Conservation (phyloP, 345 rosid genomes). For the Aethionema arabicum region DNA sequence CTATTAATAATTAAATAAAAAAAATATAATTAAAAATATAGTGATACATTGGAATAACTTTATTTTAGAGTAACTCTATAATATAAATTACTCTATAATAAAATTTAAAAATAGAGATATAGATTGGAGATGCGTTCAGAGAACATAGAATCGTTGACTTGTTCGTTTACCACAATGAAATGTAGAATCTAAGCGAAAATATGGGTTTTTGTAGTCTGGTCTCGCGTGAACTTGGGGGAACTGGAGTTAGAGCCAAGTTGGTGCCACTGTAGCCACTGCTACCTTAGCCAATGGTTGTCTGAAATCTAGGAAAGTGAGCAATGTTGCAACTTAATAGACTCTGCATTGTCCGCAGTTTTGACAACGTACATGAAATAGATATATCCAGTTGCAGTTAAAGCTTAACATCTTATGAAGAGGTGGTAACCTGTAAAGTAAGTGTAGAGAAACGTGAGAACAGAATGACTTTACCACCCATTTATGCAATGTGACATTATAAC, state of each 20-base stretch:
- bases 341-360: constrained; percentile 88
- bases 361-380: constrained; percentile 71
- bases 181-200: constrained; percentile 5
- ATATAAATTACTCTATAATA: no score
- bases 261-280: constrained; percentile 50
- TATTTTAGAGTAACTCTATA: no score
- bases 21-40: no score
- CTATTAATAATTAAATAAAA: no score
- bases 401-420: no score
- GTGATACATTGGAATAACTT: no score
- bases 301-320: constrained; percentile 77
- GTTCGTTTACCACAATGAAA: constrained; percentile 9
- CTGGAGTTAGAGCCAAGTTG: constrained; percentile 54
- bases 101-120: no score
- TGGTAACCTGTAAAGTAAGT: not conserved
- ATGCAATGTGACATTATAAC: constrained; percentile 90
- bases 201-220: not conserved
- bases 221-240: not conserved
- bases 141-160: constrained; percentile 11
- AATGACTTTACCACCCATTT: constrained; percentile 75
- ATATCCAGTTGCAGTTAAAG: no score
- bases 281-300: constrained; percentile 45
- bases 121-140: no score
- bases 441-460: not conserved
- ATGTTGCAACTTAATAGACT: constrained; percentile 87